Conservation (phyloP, 139 green algal species). For the Chlorella sp. region DNA sequence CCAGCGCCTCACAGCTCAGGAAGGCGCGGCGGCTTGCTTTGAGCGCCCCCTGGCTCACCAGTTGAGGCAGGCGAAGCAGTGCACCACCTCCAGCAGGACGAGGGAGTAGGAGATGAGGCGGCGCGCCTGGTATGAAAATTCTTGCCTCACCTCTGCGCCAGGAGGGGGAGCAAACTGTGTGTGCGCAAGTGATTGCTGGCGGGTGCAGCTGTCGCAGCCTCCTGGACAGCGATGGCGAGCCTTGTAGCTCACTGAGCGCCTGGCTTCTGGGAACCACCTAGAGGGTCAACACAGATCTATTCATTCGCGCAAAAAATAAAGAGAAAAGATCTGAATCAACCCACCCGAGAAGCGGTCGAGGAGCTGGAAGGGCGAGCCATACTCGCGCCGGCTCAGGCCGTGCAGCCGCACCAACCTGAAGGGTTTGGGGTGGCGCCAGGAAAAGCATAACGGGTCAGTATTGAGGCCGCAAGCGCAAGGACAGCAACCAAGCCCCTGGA, state of each 20-base stretch:
- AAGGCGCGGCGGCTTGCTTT: no score
- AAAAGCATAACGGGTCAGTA: neutral
- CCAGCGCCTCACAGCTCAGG: no score
- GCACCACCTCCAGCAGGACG: slow-evolving; percentile 3
- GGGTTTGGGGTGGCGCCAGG: neutral
- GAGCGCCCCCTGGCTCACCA: neutral
- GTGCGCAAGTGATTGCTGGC: neutral
- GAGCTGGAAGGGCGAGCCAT: slow-evolving; percentile 20
- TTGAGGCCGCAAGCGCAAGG: neutral
- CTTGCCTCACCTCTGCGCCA: slow-evolving; percentile 1
- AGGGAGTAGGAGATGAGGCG: slow-evolving; percentile 12
- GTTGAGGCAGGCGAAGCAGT: slow-evolving; percentile 34
- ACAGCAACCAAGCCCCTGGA: no score
- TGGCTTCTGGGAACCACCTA: no score
- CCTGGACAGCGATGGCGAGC: neutral
- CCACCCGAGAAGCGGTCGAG: neutral
- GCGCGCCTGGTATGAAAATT: slow-evolving; percentile 20
- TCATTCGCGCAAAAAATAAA: neutral
- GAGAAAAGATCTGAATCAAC: no score
- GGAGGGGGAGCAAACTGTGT: no score
- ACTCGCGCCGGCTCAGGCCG: slow-evolving; percentile 12
- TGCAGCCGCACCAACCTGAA: slow-evolving; percentile 23
- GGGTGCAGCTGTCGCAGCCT: neutral
- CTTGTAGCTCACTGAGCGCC: no score
- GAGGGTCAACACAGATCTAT: no score